Conservation (phyloP, 1,139 yeast genomes). For the Debaryomyces subglobosus region DNA sequence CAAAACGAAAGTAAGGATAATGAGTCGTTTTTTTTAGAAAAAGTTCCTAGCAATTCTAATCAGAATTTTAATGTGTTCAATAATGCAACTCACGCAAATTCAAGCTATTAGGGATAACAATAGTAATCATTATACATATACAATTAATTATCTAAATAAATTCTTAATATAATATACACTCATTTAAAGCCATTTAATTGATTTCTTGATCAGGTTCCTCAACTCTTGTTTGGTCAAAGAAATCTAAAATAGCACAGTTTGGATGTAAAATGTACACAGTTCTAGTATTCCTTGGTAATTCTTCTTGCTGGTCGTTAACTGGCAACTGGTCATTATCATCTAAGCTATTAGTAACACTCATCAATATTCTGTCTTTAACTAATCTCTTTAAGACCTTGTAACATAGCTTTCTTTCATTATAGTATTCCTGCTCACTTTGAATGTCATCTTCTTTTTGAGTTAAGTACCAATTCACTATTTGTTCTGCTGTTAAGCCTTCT, state of each 20-base stretch:
- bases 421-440: conserved; percentile 69
- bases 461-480: conserved; percentile 80
- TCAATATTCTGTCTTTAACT: conserved; percentile 82
- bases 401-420: conserved; percentile 70
- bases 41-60: conserved; percentile 3
- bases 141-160: background rate
- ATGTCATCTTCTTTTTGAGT: conserved; percentile 74
- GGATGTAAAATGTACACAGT: conserved; percentile 82
- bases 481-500: conserved; percentile 71
- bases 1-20: conserved; percentile 5
- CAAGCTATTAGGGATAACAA: conserved; percentile 1
- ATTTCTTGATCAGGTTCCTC: conserved; percentile 22
- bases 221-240: conserved; percentile 41
- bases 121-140: background rate
- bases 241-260: conserved; percentile 77
- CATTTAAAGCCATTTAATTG: background rate
- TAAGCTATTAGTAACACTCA: conserved; percentile 70
- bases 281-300: conserved; percentile 26
- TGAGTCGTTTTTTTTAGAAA: conserved; percentile 5
- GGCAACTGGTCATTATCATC: conserved; percentile 37
- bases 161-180: conserved; percentile 3
- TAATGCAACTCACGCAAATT: conserved; percentile 1
- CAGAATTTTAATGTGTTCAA: conserved; percentile 6
- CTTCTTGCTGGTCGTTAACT: conserved; percentile 30
- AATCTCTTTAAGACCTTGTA: conserved; percentile 81